Evolutionary conservation across 2,329 filamentous ascomycete species (phyloP), one percentile per base, ranked within the genome.

Genomic region (Zymoseptoria brevis): DNA sequence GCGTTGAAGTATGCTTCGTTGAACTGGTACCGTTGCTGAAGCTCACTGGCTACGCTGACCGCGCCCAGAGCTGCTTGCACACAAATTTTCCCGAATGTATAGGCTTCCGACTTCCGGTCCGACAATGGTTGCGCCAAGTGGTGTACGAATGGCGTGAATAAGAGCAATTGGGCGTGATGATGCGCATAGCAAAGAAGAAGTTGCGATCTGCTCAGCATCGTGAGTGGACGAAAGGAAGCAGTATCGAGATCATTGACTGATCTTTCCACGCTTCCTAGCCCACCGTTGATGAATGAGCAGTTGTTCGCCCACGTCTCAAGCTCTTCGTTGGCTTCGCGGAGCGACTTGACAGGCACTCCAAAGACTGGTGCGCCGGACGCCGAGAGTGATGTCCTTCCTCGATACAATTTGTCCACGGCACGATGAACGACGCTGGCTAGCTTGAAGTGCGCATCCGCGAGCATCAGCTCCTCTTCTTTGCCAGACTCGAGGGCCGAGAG

Each of bases 101-200:
- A 58, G 16, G 53, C 50, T 19, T 48, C 11, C 9, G 55, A 53
- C 2, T 30, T 50, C 4, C 30, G 41, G 16, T 61, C 57, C 19
- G 35, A 21, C 19, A 16, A 29, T 2, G 60, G 30, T 13, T 56
- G 48, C 7, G 57, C 51, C 4, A 64, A 55, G 53, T 64, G 57
- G 45, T 64, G 60, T 16, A 62, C 59, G 35, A 64, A 66, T 5
- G 62, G 64, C 13, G 58, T 56, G 45, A 57, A 64, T 22, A 66
- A 45, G 3, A 64, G 30, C 13, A 66, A 48, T 29, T 64, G 59
- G 19, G 59, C 60, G 30, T 64, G 61, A 11, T 58, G 58, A 50
- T 60, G 57, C 8, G 59, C 57, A 49, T 60, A 62, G 5, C 52
- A 56, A 19, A 66, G 64, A 8, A 57, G 49, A 5, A 66, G 57